Evolutionary conservation across 768 basidiomycete species (phyloP).

Genomic region (Daedaleopsis sinensis): DNA sequence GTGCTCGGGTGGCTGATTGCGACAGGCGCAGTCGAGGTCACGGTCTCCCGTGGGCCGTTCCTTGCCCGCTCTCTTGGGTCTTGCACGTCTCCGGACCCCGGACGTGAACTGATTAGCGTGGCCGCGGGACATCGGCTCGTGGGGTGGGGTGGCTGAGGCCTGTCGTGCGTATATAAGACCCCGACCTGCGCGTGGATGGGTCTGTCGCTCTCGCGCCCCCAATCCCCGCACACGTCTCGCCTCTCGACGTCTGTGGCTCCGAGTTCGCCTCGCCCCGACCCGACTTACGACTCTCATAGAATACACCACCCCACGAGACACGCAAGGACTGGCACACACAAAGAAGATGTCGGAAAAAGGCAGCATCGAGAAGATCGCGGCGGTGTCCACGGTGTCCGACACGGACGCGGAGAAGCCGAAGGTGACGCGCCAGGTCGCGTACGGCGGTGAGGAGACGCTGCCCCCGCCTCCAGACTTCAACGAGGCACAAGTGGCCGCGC

Average conservation of each 20-base stretch:
- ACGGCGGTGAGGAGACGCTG: constrained; percentile 48
- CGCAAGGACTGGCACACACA: not conserved
- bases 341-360: not conserved
- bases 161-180: not conserved
- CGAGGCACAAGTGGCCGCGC: constrained; percentile 48
- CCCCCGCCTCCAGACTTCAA: constrained; percentile 50
- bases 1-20: not conserved
- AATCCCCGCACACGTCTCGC: not conserved
- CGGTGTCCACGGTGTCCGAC: no score
- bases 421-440: constrained; percentile 30
- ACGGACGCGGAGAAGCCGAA: not conserved
- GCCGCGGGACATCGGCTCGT: not conserved
- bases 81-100: no score
- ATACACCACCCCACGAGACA: not conserved
- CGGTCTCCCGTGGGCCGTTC: not conserved
- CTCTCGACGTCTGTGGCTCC: not conserved
- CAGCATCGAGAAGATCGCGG: constrained; percentile 5
- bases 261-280: not conserved
- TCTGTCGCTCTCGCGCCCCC: constrained; percentile 7
- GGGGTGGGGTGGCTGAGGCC: not conserved
- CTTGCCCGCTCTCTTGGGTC: not conserved
- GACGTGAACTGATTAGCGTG: constrained; percentile 9
- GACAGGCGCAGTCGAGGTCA: not conserved
- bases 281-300: not conserved
- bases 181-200: not conserved